Percentiles rank a stretch among this genome's conserved stretches.
Evolutionary conservation across 129 eudicot genomes (phyloP).

Genomic region (Lactuca sativa): DNA sequence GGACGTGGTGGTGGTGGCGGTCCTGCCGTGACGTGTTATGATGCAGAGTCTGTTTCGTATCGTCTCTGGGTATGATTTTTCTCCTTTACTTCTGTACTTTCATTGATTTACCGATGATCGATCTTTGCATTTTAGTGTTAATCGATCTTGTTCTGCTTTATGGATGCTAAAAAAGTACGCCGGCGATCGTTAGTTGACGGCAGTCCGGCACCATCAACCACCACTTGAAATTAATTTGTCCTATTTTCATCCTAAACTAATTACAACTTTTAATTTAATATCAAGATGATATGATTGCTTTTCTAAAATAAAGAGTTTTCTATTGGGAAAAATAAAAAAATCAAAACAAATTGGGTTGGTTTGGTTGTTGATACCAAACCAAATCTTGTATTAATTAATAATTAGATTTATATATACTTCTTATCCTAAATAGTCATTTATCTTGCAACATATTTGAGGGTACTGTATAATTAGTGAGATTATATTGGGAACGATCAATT

Average conservation of each 20-base stretch:
- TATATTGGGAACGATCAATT: no score
- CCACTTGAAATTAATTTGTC: not conserved
- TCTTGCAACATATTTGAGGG: not conserved
- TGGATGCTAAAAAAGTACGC: not conserved
- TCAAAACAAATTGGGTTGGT: not conserved
- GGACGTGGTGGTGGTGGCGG: slow-evolving; percentile 32
- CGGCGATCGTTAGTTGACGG: not conserved
- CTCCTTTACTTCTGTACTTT: not conserved
- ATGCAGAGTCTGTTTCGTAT: slow-evolving; percentile 73
- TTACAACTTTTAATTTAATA: not conserved
- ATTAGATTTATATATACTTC: not conserved
- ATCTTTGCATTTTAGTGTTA: not conserved
- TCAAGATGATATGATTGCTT: not conserved
- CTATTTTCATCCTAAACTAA: not conserved
- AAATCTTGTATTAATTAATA: not conserved
- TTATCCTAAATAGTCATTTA: not conserved
- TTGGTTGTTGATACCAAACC: slow-evolving; percentile 15
- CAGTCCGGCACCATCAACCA: not conserved
- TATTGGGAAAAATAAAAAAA: not conserved
- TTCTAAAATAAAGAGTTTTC: not conserved
- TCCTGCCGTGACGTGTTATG: slow-evolving; percentile 42
- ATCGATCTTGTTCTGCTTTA: not conserved
- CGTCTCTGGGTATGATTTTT: slow-evolving; percentile 71
- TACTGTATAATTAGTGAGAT: no score
- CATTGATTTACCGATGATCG: not conserved